A percentile compares a stretch with the other conserved stretches of the same genome.
Conservation (phyloP, 371 early-diverging fungal genomes). For the Synchytrium microbalum region DNA sequence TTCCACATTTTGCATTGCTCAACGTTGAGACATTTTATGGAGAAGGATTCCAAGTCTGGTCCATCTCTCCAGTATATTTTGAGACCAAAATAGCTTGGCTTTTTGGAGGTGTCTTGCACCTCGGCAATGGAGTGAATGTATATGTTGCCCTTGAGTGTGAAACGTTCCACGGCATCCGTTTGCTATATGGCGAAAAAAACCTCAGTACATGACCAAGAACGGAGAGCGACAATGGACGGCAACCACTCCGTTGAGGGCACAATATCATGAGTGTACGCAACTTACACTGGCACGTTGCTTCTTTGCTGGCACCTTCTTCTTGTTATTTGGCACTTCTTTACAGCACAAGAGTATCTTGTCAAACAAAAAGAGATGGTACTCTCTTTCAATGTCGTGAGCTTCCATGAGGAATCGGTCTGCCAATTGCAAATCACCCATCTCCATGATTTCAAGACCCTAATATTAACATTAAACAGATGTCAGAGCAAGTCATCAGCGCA, state of each 20-base stretch:
- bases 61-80: slow-evolving; percentile 63
- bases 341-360: slow-evolving; percentile 82
- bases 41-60: slow-evolving; percentile 66
- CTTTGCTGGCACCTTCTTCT: slow-evolving; percentile 41
- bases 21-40: slow-evolving; percentile 73
- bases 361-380: slow-evolving; percentile 76
- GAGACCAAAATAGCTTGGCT: slow-evolving; percentile 45
- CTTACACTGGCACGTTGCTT: slow-evolving; percentile 27
- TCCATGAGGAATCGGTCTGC: slow-evolving; percentile 74
- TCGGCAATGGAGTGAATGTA: slow-evolving; percentile 70
- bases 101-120: slow-evolving; percentile 59
- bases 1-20: slow-evolving; percentile 89
- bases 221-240: too few relatives aligned
- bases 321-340: slow-evolving; percentile 49
- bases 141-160: slow-evolving; percentile 72
- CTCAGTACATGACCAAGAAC: too few relatives aligned
- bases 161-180: slow-evolving; percentile 30
- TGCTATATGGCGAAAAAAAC: slow-evolving; percentile 33
- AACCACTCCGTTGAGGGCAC: slow-evolving; percentile 10
- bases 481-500: too few relatives aligned
- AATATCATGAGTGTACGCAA: too few relatives aligned
- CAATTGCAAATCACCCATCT: slow-evolving; percentile 74
- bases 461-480: too few relatives aligned
- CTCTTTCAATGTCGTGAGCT: slow-evolving; percentile 65
- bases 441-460: slow-evolving; percentile 50